Conservation (phyloP, 2,329 filamentous ascomycete species). For the Rhexocercosporidium sp. region DNA sequence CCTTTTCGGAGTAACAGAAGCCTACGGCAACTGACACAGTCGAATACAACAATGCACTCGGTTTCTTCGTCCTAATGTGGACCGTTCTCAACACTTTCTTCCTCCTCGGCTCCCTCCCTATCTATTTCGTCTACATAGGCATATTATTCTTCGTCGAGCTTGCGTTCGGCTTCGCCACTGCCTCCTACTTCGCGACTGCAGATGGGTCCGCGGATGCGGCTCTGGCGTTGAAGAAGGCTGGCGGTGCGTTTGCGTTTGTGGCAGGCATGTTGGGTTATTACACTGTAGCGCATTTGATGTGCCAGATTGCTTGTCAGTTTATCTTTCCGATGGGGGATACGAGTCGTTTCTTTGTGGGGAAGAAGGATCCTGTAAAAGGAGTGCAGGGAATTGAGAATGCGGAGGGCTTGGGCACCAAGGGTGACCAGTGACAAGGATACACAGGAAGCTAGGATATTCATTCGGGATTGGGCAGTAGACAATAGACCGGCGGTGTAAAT, state of each 20-base stretch:
- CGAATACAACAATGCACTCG: constrained; percentile 54
- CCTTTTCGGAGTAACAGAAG: constrained; percentile 49
- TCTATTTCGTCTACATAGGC: constrained; percentile 52
- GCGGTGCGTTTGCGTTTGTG: constrained; percentile 52
- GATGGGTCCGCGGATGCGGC: constrained; percentile 46
- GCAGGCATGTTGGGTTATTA: constrained; percentile 53
- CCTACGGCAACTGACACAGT: constrained; percentile 50
- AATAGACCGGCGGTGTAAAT: too few relatives aligned
- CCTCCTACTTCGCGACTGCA: constrained; percentile 49
- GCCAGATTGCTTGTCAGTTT: constrained; percentile 45
- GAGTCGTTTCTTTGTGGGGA: constrained; percentile 46
- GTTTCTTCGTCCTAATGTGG: constrained; percentile 56
- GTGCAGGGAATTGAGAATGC: background rate
- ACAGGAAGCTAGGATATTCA: background rate
- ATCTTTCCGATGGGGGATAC: constrained; percentile 50
- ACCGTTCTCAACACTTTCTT: constrained; percentile 48
- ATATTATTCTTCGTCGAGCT: constrained; percentile 55
- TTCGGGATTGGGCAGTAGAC: too few relatives aligned
- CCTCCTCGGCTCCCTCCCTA: constrained; percentile 48
- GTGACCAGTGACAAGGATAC: background rate
- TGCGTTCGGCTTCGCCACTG: constrained; percentile 48
- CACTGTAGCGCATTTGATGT: constrained; percentile 49
- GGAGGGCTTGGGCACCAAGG: background rate
- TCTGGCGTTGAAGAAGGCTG: constrained; percentile 49
- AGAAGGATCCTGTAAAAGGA: constrained; percentile 24